Base-by-base conservation (phyloP, 1,284 basidiomycete genomes). In the Leccinum pachyderme region DNA sequence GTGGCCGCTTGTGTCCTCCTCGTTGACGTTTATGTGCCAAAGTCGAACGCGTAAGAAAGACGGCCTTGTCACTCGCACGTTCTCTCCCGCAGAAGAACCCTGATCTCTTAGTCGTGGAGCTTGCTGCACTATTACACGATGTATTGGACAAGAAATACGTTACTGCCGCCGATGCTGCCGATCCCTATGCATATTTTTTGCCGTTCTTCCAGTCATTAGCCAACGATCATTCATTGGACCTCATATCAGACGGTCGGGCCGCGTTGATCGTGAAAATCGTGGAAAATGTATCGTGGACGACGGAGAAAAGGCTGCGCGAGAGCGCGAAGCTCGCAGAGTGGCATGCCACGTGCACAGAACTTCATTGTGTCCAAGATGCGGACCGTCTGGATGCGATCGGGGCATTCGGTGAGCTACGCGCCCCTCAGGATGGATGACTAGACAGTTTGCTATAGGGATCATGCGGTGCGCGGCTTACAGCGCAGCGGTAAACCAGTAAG, bases 361-460 rank as follows among this genome's bases (percentile, higher is more conserved):
- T 97, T 46, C 89, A 92, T 68, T 95, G 91, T 58, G 93, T 96
- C 0, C 93, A 95, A 70, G 95, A 98, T 69, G 93, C 93, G 0
- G 95, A 97, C 68, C 79, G 94, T 44, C 72, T 98, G 13, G 95
- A 98, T 69, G 92, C 93, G 1, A 94, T 98, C 47, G 95, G 95
- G 2, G 90, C 89, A 5, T 89, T 96, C 58, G 94, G 93, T 91
- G 59, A 43, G 79, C 67, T 25, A 24, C 31, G 6, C 4, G 22
- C 18, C 22, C 31, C 22, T 18, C 32, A 33, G 32, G 24, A 13
- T 22, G 47, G 27, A 27, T 52, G n/a, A 43, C 39, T 46, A 29
- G 45, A 45, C 28, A 31, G 37, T 5, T 24, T 32, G 5, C 27
- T 7, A 12, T 47, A 91, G 90, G 92, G 3, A 83, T 97, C 58